Evolutionary conservation across 2,329 filamentous ascomycete genomes (phyloP).

Genomic region (Zelopaecilomyces penicillatus): DNA sequence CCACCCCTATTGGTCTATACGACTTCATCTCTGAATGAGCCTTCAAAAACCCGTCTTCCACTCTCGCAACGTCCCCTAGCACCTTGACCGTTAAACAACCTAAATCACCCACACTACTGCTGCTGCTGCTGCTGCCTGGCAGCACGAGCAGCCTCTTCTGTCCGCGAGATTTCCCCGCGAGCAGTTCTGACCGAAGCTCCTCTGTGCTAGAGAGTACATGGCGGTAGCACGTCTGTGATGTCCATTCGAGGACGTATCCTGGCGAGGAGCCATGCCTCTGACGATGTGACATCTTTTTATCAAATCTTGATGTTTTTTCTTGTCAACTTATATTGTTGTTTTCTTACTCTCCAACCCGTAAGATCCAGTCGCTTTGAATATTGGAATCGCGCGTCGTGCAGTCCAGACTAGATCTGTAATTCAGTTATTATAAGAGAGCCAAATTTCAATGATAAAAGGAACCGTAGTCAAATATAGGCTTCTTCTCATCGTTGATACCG

Average conservation of each 20-base stretch:
- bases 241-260: constrained; percentile 13
- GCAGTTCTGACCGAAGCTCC: constrained; percentile 10
- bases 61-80: constrained; percentile 2
- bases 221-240: constrained; percentile 5
- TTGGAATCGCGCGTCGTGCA: too few relatives aligned
- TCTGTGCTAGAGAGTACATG: constrained; percentile 6
- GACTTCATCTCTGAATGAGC: constrained; percentile 1
- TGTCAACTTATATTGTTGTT: too few relatives aligned
- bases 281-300: too few relatives aligned
- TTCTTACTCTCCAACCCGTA: too few relatives aligned
- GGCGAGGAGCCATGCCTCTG: neutral
- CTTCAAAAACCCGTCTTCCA: constrained; percentile 9
- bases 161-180: constrained; percentile 2
- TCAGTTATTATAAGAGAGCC: too few relatives aligned
- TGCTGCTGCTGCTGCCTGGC: neutral
- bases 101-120: neutral
- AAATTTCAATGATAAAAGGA: too few relatives aligned
- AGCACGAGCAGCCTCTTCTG: neutral
- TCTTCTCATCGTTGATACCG: too few relatives aligned
- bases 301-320: too few relatives aligned
- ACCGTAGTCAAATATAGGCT: too few relatives aligned
- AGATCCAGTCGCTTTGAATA: too few relatives aligned
- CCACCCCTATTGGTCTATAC: constrained; percentile 2
- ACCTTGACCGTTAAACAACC: neutral
- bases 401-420: too few relatives aligned